Percentiles rank a stretch among this genome's conserved stretches.
Evolutionary conservation across 176 grass and related monocot species (phyloP).

Genomic region (Oryza australiensis): DNA sequence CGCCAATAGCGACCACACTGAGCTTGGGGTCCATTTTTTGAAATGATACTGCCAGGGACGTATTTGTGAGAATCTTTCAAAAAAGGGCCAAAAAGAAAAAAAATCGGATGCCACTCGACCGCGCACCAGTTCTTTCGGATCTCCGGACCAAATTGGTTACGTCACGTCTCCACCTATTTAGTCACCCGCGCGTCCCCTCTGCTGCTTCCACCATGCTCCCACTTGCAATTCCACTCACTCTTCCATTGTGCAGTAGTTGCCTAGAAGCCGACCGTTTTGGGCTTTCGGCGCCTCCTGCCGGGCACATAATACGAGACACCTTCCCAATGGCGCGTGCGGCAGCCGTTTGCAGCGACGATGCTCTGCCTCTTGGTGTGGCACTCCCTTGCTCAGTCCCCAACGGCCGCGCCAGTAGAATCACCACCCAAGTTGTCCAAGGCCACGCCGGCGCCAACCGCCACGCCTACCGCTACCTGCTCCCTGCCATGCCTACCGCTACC

Average conservation of each 20-base stretch:
- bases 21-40: too few species aligned
- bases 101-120: not conserved
- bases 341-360: slow-evolving; percentile 8
- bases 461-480: too few species aligned
- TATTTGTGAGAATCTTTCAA: too few species aligned
- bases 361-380: not conserved
- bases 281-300: too few species aligned
- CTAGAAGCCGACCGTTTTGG: too few species aligned
- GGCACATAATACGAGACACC: not conserved
- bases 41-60: too few species aligned
- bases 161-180: slow-evolving; percentile 24
- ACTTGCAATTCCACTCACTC: not conserved
- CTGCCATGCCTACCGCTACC: not conserved
- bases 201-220: not conserved
- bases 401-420: not conserved
- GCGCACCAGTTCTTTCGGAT: not conserved
- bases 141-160: too few species aligned
- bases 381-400: slow-evolving; percentile 30
- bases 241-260: not conserved
- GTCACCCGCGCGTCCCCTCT: not conserved
- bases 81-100: too few species aligned
- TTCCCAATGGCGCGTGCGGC: not conserved
- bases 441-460: not conserved
- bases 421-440: not conserved
- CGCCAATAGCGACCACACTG: too few species aligned